Evolutionary conservation across 202 grass and related monocot species (phyloP).

Genomic region (Eragrostis tef): DNA sequence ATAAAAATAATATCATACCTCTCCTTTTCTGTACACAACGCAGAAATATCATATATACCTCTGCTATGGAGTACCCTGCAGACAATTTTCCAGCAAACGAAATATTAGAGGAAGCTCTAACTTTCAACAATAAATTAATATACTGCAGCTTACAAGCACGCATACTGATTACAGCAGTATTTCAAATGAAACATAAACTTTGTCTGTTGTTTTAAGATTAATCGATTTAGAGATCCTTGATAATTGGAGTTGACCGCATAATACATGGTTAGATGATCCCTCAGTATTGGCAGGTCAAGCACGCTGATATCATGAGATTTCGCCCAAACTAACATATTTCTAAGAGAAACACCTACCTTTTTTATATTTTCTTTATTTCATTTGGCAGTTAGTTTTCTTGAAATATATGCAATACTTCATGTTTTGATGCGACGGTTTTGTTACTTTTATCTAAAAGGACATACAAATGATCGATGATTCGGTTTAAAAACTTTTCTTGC

Average conservation of each 20-base stretch:
- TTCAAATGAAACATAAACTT: background rate
- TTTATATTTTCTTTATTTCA: background rate
- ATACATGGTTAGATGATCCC: slow-evolving; percentile 3
- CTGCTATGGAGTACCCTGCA: slow-evolving; percentile 72
- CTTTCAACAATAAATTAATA: slow-evolving; percentile 28
- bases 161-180: slow-evolving; percentile 10
- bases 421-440: background rate
- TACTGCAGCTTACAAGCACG: background rate
- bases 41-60: slow-evolving; percentile 91
- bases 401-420: background rate
- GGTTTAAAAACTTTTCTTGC: background rate
- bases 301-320: background rate
- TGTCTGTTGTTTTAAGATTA: background rate
- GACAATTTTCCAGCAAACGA: slow-evolving; percentile 12
- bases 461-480: background rate
- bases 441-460: background rate
- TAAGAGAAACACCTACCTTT: background rate
- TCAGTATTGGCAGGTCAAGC: background rate
- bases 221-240: background rate
- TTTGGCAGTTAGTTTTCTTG: background rate
- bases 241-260: background rate
- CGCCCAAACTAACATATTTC: background rate
- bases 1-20: slow-evolving; percentile 51
- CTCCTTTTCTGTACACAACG: slow-evolving; percentile 82
- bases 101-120: slow-evolving; percentile 7